Conservation (phyloP, 2,329 filamentous ascomycete species). For the Ceratocystis diversiconidia region DNA sequence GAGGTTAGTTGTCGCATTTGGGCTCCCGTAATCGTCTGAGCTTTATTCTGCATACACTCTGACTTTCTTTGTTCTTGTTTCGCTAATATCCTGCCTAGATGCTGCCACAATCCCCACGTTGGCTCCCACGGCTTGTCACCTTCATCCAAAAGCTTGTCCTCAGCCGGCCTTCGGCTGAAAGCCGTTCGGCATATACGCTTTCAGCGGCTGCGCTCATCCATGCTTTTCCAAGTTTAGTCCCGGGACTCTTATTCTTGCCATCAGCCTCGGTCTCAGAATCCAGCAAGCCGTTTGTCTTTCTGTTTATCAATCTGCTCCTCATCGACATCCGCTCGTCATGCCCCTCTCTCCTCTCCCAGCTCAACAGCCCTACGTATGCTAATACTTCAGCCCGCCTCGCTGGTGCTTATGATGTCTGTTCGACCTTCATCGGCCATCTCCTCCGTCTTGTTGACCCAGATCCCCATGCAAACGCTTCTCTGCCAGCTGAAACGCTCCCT, state of each 20-base stretch:
- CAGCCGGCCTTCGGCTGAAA: slow-evolving; percentile 39
- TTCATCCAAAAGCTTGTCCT: slow-evolving; percentile 41
- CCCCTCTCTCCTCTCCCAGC: slow-evolving; percentile 42
- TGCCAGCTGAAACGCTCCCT: slow-evolving; percentile 16
- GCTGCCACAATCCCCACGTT: slow-evolving; percentile 36
- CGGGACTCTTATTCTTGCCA: slow-evolving; percentile 39
- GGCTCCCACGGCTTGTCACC: slow-evolving; percentile 35
- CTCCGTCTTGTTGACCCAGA: slow-evolving; percentile 38
- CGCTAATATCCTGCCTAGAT: slow-evolving; percentile 27
- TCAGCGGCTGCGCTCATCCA: slow-evolving; percentile 44
- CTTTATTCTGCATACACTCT: background rate
- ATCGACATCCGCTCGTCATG: slow-evolving; percentile 51
- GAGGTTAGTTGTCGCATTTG: slow-evolving; percentile 28
- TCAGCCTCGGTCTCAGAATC: slow-evolving; percentile 20
- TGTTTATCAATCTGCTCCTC: slow-evolving; percentile 50
- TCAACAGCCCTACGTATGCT: slow-evolving; percentile 42
- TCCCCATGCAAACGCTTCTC: slow-evolving; percentile 11
- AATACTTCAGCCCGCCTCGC: slow-evolving; percentile 39
- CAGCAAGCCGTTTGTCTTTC: slow-evolving; percentile 44
- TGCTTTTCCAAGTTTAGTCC: slow-evolving; percentile 34
- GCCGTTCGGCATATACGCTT: slow-evolving; percentile 45
- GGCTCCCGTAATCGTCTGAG: background rate
- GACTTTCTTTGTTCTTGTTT: background rate
- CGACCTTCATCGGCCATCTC: slow-evolving; percentile 45
- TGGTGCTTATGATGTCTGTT: slow-evolving; percentile 47